phyloP scores from a whole-genome alignment of 1,284 basidiomycete genomes.

The Cerrena zonata region DNA sequence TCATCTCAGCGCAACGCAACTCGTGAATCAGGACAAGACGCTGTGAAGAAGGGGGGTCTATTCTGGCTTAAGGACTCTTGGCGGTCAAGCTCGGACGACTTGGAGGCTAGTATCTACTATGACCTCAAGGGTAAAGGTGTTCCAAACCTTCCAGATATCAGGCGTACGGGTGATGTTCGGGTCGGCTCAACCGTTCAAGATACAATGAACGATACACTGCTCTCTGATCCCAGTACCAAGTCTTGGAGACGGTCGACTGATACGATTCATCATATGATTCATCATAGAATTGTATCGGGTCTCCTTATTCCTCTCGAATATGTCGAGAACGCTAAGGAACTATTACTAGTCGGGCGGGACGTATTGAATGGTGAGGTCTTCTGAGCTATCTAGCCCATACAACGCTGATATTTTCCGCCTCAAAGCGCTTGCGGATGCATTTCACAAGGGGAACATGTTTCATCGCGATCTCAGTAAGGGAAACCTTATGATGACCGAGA shows the following conservation, averaged over 20 bases:
- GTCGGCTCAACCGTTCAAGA: background rate
- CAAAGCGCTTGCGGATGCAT: slow-evolving; percentile 3
- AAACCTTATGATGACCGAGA: slow-evolving; percentile 11
- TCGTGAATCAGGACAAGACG: background rate
- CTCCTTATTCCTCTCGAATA: slow-evolving; percentile 7
- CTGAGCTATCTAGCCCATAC: background rate
- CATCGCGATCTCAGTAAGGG: slow-evolving; percentile 12
- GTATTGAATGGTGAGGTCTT: slow-evolving; percentile 3
- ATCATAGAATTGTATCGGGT: slow-evolving; percentile 13
- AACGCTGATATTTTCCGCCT: background rate
- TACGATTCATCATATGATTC: background rate
- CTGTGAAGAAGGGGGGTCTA: too few relatives aligned
- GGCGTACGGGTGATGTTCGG: background rate
- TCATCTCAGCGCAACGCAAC: too few relatives aligned
- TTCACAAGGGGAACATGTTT: background rate
- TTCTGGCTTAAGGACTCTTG: background rate
- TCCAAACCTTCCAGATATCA: background rate
- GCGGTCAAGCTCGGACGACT: background rate
- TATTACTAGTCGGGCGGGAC: slow-evolving; percentile 7
- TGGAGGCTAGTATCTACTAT: background rate
- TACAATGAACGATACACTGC: background rate
- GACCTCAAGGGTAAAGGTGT: background rate
- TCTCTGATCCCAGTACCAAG: background rate
- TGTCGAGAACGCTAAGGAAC: slow-evolving; percentile 5
- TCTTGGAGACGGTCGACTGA: background rate